Evolutionary conservation across 257 asterid species (phyloP), one percentile per base, ranked within the genome.

Genomic region (Solanum gracilifrons): DNA sequence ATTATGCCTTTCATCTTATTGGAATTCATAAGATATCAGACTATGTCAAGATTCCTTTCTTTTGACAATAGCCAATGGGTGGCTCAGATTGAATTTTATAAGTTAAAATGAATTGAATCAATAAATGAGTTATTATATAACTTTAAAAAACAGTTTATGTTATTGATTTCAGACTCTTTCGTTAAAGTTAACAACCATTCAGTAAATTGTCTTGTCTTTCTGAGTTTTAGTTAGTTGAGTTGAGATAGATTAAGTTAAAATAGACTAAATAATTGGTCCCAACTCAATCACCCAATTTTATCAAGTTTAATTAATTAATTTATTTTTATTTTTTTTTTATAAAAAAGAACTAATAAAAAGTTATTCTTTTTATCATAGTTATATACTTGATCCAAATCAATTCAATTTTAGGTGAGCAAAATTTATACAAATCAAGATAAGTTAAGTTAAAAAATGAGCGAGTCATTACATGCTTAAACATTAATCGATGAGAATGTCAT

Each of bases 101-200:
- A 1, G 77, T 31, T 10, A 69, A 31, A 16, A 25, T 31, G n/a
- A 15, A 2, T 31, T 29, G 39, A 69, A 31, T 71, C 0, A 16
- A 68, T 31, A 71, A 71, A 31, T 31, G 0, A 16, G 3, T 31
- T 2, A 71, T 71, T 3, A 2, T 69, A 13, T 7, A n/a, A n/a
- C n/a, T 2, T 5, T 3, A 18, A 27, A 68, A 5, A 68, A 0
- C 0, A 46, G 1, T 46, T 5, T 0, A 1, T 46, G 58, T 46
- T 46, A 46, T 46, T 46, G 7, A 46, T 13, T 46, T 46, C 1
- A 46, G 7, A 46, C 58, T 46, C 0, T 4, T 46, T 13, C 0
- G 0, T 5, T 46, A 46, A 46, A 46, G 58, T 46, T 7, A 46
- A 46, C 0, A 46, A 46, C 16, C 16, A 46, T 1, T 13, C 2